These are phyloP conservation scores for Hyparrhenia diplandra DNA, from an alignment of 176 grass and related monocot species.

Conservation along the genomic window DNA sequence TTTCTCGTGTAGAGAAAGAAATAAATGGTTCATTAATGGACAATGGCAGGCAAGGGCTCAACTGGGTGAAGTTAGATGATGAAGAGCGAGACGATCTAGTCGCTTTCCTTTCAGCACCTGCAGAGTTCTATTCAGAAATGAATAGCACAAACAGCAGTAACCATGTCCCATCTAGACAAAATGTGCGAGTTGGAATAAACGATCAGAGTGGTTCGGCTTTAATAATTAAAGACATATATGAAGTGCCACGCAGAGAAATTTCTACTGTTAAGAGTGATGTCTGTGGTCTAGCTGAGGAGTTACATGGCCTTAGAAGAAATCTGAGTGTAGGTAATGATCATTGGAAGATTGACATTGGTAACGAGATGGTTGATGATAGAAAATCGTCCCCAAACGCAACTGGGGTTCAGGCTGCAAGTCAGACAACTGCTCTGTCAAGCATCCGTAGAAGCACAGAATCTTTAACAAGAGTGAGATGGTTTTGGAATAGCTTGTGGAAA, in stretches of 20 bases:
- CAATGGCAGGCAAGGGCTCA: slow-evolving; percentile 38
- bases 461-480: slow-evolving; percentile 52
- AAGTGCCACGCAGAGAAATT: slow-evolving; percentile 39
- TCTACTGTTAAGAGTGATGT: slow-evolving; percentile 32
- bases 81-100: slow-evolving; percentile 76
- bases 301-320: slow-evolving; percentile 35
- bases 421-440: slow-evolving; percentile 24
- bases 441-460: slow-evolving; percentile 43
- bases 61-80: slow-evolving; percentile 80
- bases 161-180: slow-evolving; percentile 15
- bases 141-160: slow-evolving; percentile 28
- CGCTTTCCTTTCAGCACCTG: slow-evolving; percentile 69
- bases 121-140: slow-evolving; percentile 27
- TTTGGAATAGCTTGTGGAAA: slow-evolving; percentile 67
- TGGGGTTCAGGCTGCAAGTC: slow-evolving; percentile 10
- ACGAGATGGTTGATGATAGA: slow-evolving; percentile 31
- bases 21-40: slow-evolving; percentile 45
- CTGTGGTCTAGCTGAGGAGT: slow-evolving; percentile 24
- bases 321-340: slow-evolving; percentile 24
- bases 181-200: background rate
- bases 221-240: slow-evolving; percentile 26
- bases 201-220: background rate
- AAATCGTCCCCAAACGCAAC: slow-evolving; percentile 11
- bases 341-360: slow-evolving; percentile 61
- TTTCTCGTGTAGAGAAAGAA: slow-evolving; percentile 48